phyloP scores from a whole-genome alignment of 2,329 filamentous ascomycete genomes.

The Madurella mycetomatis region DNA sequence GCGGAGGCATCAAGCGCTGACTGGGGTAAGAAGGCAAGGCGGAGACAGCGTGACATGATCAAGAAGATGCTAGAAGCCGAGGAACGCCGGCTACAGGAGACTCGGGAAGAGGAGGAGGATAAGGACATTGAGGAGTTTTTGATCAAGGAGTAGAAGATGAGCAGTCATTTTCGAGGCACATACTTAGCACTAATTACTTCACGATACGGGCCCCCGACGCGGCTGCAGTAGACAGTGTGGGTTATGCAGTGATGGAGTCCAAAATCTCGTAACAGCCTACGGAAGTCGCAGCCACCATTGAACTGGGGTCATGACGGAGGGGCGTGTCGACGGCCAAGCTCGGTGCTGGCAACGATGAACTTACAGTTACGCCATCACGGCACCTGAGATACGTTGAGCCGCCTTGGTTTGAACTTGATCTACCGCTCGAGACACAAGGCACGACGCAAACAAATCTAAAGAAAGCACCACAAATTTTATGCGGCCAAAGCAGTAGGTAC shows the following conservation, averaged over 20 bases:
- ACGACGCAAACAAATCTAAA: too few species aligned
- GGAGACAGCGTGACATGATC: conserved; percentile 63
- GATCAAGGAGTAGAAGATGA: conserved; percentile 38
- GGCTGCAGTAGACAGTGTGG: neutral
- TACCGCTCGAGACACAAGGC: too few species aligned
- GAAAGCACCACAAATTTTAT: too few species aligned
- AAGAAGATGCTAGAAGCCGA: conserved; percentile 61
- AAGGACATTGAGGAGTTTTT: conserved; percentile 72
- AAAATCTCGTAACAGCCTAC: too few species aligned
- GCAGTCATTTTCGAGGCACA: neutral
- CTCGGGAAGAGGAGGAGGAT: conserved; percentile 61
- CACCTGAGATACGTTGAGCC: too few species aligned
- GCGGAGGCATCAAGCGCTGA: conserved; percentile 45
- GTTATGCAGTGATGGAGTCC: neutral
- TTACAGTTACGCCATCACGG: too few species aligned
- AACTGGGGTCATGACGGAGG: neutral
- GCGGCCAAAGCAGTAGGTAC: too few species aligned
- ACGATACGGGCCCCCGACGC: neutral
- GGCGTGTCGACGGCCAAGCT: neutral
- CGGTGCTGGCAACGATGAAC: too few species aligned
- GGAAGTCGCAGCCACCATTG: too few species aligned
- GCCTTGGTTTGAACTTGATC: too few species aligned
- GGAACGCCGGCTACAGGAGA: conserved; percentile 54
- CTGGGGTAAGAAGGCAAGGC: conserved; percentile 68
- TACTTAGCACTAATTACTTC: neutral